Base-by-base conservation (phyloP, 208 protist genomes). In the Leishmania tropica region DNA sequence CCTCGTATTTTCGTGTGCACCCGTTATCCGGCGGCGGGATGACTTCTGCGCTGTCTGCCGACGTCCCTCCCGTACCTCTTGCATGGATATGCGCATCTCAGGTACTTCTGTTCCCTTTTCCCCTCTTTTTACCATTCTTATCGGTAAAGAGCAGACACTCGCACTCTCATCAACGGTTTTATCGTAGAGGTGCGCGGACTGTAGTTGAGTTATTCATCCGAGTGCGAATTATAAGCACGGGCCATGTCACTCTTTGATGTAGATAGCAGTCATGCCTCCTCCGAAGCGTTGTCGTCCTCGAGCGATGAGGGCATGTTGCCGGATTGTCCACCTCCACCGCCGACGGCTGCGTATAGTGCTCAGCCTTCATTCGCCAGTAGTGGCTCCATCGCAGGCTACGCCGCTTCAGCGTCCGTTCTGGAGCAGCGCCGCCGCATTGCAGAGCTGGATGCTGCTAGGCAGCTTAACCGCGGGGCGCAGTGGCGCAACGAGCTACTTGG, bases 181-280 rank as follows among this genome's bases (percentile, higher is more conserved):
- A 42, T 70, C 15, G 64, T 0, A 13, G 28, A 24, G 35, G 15
- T 28, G 35, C 15, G 11, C 35, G 8, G 31, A 11, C 35, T 1
- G 28, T 35, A 1, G 8, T 24, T 21, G 64, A 8, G 0, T 13
- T 19, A 5, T 35, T 0, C 1, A 31, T 17, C n/a, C 42, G 0
- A 3, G 28, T 0, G 6, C 0, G 11, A 17, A 2, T 15, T 4
- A 24, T 6, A 0, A 51, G 24, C 42, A 51, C 28, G 10, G 3
- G n/a, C 31, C 1, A 88, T 88, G 85, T 88, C 85, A 24, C 76
- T 88, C 1, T 88, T 88, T 24, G 85, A 88, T 67, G 13, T 80
- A 0, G 85, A 88, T 51, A 62, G 45, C 68, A 78, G 81, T 58
- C 7, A 13, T 11, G 79, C 71, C 6, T 74, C 79, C 31, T 83